A percentile compares a stretch with the other conserved stretches of the same genome.
phyloP scores from a whole-genome alignment of 805 yeast species.

The Cyberlindnera amylophila region DNA sequence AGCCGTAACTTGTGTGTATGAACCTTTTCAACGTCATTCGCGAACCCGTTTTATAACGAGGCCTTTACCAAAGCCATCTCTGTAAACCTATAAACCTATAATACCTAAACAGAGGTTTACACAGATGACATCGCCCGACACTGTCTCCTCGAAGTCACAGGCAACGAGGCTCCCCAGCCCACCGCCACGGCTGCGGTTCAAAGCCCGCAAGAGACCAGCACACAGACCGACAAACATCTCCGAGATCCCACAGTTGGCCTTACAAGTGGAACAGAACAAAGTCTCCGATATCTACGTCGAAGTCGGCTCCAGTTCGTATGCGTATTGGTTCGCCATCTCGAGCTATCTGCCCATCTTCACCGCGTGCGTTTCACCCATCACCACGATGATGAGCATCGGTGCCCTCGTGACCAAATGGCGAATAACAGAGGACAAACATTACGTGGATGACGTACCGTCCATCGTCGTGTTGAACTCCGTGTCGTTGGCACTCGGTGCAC shows the following conservation, averaged over 20 bases:
- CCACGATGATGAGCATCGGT: constrained; percentile 68
- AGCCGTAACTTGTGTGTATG: no score
- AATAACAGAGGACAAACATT: constrained; percentile 24
- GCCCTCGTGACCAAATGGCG: constrained; percentile 74
- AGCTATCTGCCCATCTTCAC: constrained; percentile 71
- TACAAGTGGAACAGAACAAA: constrained; percentile 16
- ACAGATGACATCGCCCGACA: no score
- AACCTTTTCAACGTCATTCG: no score
- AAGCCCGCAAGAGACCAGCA: no score
- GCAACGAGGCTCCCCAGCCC: no score
- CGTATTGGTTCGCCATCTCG: constrained; percentile 61
- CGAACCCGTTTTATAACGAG: no score
- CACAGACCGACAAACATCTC: constrained; percentile 10
- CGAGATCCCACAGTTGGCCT: constrained; percentile 19
- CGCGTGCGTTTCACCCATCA: constrained; percentile 75
- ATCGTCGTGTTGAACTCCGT: constrained; percentile 56
- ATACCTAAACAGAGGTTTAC: no score
- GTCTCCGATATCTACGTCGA: constrained; percentile 14
- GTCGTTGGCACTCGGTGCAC: constrained; percentile 59
- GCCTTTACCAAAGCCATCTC: no score
- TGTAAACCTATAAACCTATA: no score
- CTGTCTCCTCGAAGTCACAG: no score
- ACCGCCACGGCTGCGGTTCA: not conserved
- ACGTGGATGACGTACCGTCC: constrained; percentile 35
- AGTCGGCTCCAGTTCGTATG: constrained; percentile 18